Percentiles rank a stretch among this genome's conserved stretches.
These are phyloP conservation scores for Hymenoscyphus infarciens DNA, from an alignment of 2,329 filamentous ascomycete species.

Conservation along the genomic window DNA sequence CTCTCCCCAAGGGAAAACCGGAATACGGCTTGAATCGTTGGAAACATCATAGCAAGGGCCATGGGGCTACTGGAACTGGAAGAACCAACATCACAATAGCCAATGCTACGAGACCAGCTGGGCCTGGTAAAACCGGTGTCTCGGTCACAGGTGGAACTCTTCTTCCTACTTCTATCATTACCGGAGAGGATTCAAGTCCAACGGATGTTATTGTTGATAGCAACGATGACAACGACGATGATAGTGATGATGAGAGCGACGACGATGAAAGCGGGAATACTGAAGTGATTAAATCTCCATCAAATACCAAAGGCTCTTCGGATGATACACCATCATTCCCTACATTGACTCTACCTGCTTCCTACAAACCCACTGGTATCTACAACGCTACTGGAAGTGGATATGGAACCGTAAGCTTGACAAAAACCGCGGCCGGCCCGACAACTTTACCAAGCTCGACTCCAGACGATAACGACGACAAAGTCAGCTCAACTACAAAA, in stretches of 20 bases:
- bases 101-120: slow-evolving; percentile 7
- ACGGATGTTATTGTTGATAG: background rate
- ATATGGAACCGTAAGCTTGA: slow-evolving; percentile 1
- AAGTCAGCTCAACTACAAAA: background rate
- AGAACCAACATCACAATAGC: background rate
- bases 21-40: background rate
- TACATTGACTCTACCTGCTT: background rate
- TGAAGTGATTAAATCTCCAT: background rate
- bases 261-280: background rate
- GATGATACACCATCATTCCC: background rate
- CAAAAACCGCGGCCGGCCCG: background rate
- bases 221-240: background rate
- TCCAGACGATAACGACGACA: background rate
- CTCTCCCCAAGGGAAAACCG: slow-evolving; percentile 4
- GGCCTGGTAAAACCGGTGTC: background rate
- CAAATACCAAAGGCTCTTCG: background rate
- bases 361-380: background rate
- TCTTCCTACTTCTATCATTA: background rate
- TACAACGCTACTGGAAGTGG: background rate
- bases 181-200: background rate
- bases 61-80: background rate
- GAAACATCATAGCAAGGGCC: background rate
- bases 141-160: background rate
- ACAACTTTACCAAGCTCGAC: slow-evolving; percentile 1
- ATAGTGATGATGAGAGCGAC: background rate